Conservation (phyloP, 768 basidiomycete species). For the Tephrocybe sp. region DNA sequence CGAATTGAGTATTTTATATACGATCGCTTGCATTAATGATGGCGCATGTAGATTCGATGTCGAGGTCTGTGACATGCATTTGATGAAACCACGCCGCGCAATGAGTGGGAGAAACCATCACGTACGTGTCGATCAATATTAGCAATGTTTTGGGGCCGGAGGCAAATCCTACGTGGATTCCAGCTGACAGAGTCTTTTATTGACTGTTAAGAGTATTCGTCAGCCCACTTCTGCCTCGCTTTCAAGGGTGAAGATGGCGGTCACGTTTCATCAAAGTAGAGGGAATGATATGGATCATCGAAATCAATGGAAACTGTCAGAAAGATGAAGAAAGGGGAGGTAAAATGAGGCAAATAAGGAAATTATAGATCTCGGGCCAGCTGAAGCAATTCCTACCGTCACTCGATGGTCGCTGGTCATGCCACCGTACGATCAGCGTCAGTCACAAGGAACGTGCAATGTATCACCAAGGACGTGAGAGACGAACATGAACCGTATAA, state of each 20-base stretch:
- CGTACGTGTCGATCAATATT: slow-evolving; percentile 65
- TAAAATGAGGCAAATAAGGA: slow-evolving; percentile 53
- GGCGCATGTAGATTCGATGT: slow-evolving; percentile 62
- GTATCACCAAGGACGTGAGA: not conserved
- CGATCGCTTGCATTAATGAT: slow-evolving; percentile 58
- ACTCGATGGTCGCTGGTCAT: slow-evolving; percentile 63
- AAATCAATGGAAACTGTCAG: not conserved
- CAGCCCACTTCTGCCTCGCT: slow-evolving; percentile 59
- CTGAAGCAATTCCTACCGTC: slow-evolving; percentile 67
- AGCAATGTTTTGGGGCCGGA: slow-evolving; percentile 67
- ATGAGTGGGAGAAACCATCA: slow-evolving; percentile 21
- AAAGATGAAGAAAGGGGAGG: not conserved
- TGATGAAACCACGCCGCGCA: not conserved
- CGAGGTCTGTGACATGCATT: not conserved
- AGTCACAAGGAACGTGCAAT: not conserved
- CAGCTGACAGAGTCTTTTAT: slow-evolving; percentile 73
- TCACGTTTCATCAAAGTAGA: slow-evolving; percentile 66
- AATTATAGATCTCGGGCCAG: slow-evolving; percentile 67
- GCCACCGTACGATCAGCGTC: slow-evolving; percentile 61
- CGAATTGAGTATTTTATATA: slow-evolving; percentile 47
- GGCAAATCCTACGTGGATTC: slow-evolving; percentile 73
- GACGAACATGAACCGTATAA: slow-evolving; percentile 70
- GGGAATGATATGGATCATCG: slow-evolving; percentile 74
- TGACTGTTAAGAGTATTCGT: slow-evolving; percentile 83
- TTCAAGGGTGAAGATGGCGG: slow-evolving; percentile 78